These are phyloP conservation scores for Saccharum hybrid DNA, from an alignment of 202 grass and related monocot genomes.

Conservation along the genomic window DNA sequence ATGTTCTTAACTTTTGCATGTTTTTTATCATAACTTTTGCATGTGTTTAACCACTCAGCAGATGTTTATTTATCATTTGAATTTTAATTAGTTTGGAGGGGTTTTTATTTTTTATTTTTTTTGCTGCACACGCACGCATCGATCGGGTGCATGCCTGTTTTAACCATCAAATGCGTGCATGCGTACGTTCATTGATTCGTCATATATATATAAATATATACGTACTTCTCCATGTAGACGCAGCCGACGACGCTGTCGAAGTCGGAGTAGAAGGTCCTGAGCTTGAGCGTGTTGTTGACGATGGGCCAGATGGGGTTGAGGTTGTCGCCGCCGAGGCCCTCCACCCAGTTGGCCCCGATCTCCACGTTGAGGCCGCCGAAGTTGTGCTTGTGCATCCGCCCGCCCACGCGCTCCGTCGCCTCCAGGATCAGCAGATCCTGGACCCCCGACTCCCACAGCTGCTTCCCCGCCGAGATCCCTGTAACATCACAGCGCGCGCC, in stretches of 20 bases:
- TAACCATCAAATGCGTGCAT: too few species aligned
- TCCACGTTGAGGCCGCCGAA: slow-evolving; percentile 62
- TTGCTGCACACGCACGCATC: too few species aligned
- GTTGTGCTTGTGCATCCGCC: slow-evolving; percentile 51
- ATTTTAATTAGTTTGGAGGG: too few species aligned
- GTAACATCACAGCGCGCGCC: too few species aligned
- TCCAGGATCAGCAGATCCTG: slow-evolving; percentile 56
- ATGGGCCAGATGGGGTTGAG: slow-evolving; percentile 67
- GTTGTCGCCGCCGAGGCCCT: slow-evolving; percentile 46
- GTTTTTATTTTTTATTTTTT: too few species aligned
- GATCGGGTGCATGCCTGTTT: not conserved
- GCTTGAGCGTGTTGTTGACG: slow-evolving; percentile 52
- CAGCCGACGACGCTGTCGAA: slow-evolving; percentile 53
- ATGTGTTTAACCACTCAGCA: too few species aligned
- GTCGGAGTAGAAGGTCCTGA: slow-evolving; percentile 55
- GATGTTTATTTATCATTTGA: too few species aligned
- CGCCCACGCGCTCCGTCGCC: slow-evolving; percentile 60
- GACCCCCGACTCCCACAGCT: slow-evolving; percentile 54
- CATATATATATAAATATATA: not conserved
- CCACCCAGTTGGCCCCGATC: slow-evolving; percentile 67
- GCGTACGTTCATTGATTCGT: too few species aligned
- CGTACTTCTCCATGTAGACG: slow-evolving; percentile 40
- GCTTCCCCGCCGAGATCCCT: slow-evolving; percentile 65
- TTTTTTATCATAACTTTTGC: too few species aligned
- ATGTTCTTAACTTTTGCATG: too few species aligned